Evolutionary conservation across 1,139 yeast species (phyloP), one percentile per base, ranked within the genome.

Genomic region (Lodderomyces pseudojiufengensis): DNA sequence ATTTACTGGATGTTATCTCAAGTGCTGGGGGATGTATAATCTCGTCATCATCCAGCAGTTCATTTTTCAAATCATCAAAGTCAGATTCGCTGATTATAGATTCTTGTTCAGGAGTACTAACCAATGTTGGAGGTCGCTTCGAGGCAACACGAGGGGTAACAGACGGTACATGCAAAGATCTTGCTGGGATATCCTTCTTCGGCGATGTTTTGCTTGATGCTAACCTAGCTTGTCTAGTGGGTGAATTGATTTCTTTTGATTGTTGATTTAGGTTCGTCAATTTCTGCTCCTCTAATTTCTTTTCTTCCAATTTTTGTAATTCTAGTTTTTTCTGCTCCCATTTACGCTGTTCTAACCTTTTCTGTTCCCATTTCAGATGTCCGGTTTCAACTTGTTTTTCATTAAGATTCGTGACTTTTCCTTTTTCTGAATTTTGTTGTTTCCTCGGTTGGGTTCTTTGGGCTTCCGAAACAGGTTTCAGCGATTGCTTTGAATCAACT

Each of bases 41-140:
- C 24, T 41, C 45, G 14, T 34, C 47, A 14, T 43, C 51, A 8
- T 45, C 42, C 10, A 52, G 20, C 20, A 18, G 20, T 5, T 18
- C 61, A 29, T 49, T 46, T 6, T 57, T 65, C 24, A 49, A 53
- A 26, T 58, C 66, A 29, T 68, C 76, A 41, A 63, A 63, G 41
- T 63, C 70, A 25, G 63, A 56, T 33, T 61, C 70, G 33, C 58
- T 57, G 9, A 64, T 61, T 9, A 62, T 57, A 9, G 54, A 59
- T 15, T 50, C 54, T n/a, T 32, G 37, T 20, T 43, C 48, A 8
- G 51, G 49, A 7, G 52, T 42, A 34, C 36, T 44, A 29, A 40
- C 39, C n/a, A 46, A 44, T 0, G 50, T 38, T 5, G 50, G 52
- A 5, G 51, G 52, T 27, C 52, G 34, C 36, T 46, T 48, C 6